Conservation (phyloP, 495 filamentous ascomycete species). For the Emericellopsis terricola region DNA sequence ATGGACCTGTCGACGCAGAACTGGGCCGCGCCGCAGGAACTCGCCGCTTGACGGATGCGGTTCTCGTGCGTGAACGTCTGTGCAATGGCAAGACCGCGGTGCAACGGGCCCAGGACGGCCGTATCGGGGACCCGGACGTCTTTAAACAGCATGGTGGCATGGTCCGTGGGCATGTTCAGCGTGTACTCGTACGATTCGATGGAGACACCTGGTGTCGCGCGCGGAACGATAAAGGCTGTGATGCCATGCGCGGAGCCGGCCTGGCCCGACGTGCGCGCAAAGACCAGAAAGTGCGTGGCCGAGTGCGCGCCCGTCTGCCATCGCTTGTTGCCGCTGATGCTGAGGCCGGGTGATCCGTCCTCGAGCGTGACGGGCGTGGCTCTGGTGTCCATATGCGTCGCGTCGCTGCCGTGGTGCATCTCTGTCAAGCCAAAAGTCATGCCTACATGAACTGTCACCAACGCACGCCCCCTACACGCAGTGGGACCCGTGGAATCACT, state of each 20-base stretch:
- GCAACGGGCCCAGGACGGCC: conserved; percentile 27
- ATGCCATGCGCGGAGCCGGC: conserved; percentile 31
- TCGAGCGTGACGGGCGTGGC: conserved; percentile 2
- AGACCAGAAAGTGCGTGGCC: conserved; percentile 39
- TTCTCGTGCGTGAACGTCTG: conserved; percentile 48
- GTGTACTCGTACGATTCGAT: conserved; percentile 40
- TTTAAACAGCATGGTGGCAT: conserved; percentile 28
- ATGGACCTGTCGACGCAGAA: conserved; percentile 37
- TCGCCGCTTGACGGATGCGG: conserved; percentile 40
- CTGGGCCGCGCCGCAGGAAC: conserved; percentile 34
- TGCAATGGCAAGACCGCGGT: conserved; percentile 33
- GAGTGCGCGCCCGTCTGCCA: conserved; percentile 43
- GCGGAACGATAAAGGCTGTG: conserved; percentile 37
- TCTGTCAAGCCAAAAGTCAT: conserved; percentile 40
- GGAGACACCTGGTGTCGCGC: conserved; percentile 22
- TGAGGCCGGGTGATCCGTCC: conserved; percentile 23
- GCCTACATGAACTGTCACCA: not conserved
- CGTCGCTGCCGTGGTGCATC: conserved; percentile 40
- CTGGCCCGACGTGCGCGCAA: conserved; percentile 32
- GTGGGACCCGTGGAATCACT: not conserved
- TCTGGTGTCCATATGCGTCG: conserved; percentile 34
- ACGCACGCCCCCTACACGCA: conserved; percentile 7
- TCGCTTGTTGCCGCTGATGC: conserved; percentile 37
- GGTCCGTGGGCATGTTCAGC: conserved; percentile 43
- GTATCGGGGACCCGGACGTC: conserved; percentile 29